Percentiles rank a stretch among this genome's conserved stretches.
Evolutionary conservation across 768 basidiomycete species (phyloP).

Genomic region (Tulasnella sp.): DNA sequence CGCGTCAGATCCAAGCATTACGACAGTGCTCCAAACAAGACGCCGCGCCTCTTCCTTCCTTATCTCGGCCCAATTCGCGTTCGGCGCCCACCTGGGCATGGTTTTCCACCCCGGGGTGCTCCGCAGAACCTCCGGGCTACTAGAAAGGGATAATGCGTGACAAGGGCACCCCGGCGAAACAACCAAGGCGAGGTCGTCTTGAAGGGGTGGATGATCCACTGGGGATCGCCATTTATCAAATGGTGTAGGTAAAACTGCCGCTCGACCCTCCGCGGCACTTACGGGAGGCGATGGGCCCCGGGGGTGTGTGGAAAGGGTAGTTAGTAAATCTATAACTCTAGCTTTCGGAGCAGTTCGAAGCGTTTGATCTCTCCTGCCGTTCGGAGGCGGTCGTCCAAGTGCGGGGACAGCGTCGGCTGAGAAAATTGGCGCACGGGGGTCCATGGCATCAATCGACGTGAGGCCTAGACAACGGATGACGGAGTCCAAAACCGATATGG

Average conservation of each 20-base stretch:
- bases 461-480: slow-evolving; percentile 9
- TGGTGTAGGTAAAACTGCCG: background rate
- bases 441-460: slow-evolving; percentile 13
- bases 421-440: slow-evolving; percentile 13
- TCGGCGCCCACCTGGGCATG: slow-evolving; percentile 14
- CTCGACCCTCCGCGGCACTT: background rate
- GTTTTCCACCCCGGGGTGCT: slow-evolving; percentile 16
- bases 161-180: background rate
- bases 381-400: background rate
- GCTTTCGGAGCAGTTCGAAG: background rate
- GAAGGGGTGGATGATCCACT: too few relatives aligned
- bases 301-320: background rate
- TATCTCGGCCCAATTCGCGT: slow-evolving; percentile 11
- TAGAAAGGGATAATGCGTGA: background rate
- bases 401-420: slow-evolving; percentile 5
- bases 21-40: slow-evolving; percentile 18
- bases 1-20: slow-evolving; percentile 7
- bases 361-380: too few relatives aligned
- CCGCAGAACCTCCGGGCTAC: background rate
- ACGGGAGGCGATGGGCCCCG: background rate
- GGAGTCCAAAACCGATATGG: slow-evolving; percentile 5
- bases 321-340: background rate
- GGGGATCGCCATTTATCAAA: background rate
- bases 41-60: slow-evolving; percentile 15
- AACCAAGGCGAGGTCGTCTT: too few relatives aligned